Base-by-base conservation (phyloP, 169 alveolate species). In the Plasmodium vivax region DNA sequence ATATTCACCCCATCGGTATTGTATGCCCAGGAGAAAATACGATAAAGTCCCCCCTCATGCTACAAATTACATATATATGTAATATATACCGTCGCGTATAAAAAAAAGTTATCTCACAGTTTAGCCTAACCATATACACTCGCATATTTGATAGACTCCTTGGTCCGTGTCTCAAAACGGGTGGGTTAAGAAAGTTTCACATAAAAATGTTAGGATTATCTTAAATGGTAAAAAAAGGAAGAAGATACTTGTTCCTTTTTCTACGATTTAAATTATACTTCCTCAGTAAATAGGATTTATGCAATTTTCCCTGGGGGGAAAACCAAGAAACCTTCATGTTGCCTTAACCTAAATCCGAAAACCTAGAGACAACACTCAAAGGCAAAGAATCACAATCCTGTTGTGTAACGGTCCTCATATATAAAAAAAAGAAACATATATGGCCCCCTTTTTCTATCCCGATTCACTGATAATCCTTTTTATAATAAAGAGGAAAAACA, bases 111-210 rank as follows among this genome's bases (percentile, higher is more conserved):
- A 56, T 81, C 43, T 54, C 80, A 23, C 27, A 23, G 51, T 79
- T 79, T 91, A 34, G 73, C 54, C 82, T 75, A 82, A 74, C 27
- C 93, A 84, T 92, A 56, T 47, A 87, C 75, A 73, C 92, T 93
- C 14, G 83, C 93, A 85, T 82, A 77, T 94, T 93, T 96, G 98
- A 95, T 97, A 98, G 98, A 97, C 98, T 98, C 99, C 98, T 98
- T 98, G 99, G 98, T 97, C 98, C 98, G 98, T 97, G 98, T 97
- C 97, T 98, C 98, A 97, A 97, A 98, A 97, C 98, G 98, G 98
- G 98, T 96, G 98, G 93, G 83, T 87, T 87, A 80, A 81, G 82
- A 83, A 90, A 94, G 92, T 56, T 54, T 45, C 54, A 45, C 58
- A 45, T 0, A 47, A 47, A 47, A 62, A 71, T 30, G 88, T 77